Evolutionary conservation across 495 filamentous ascomycete genomes (phyloP).

Genomic region (Lasiosphaeria hispida): DNA sequence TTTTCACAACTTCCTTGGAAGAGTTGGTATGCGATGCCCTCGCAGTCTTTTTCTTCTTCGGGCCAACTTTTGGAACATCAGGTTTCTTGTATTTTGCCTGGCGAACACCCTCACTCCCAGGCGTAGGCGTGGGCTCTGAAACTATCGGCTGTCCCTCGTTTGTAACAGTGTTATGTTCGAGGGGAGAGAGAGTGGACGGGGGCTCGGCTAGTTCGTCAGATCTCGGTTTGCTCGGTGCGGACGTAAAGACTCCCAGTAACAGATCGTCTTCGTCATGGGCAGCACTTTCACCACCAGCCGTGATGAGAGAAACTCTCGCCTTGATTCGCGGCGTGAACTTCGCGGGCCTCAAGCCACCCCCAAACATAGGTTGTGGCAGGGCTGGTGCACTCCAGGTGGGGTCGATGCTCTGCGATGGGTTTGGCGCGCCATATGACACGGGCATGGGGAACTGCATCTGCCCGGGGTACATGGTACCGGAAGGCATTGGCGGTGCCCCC

Average conservation of each 20-base stretch:
- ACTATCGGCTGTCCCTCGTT: neutral
- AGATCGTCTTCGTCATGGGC: slow-evolving; percentile 33
- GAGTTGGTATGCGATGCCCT: too few relatives aligned
- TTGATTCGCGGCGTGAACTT: neutral
- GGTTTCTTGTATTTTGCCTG: too few relatives aligned
- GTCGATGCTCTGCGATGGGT: slow-evolving; percentile 14
- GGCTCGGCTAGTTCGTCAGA: neutral
- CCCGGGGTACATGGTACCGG: slow-evolving; percentile 14
- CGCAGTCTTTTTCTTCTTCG: too few relatives aligned
- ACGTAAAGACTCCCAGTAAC: slow-evolving; percentile 18
- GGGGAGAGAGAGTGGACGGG: neutral
- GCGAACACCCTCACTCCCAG: too few relatives aligned
- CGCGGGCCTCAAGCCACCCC: neutral
- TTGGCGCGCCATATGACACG: slow-evolving; percentile 13
- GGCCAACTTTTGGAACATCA: too few relatives aligned
- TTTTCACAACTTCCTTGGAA: too few relatives aligned
- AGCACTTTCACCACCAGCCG: neutral
- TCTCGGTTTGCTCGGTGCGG: neutral
- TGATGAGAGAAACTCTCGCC: slow-evolving; percentile 14
- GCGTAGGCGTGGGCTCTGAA: too few relatives aligned
- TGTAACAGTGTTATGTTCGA: neutral
- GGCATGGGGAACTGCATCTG: slow-evolving; percentile 18
- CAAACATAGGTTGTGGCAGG: slow-evolving; percentile 19
- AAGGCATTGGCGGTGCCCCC: slow-evolving; percentile 4
- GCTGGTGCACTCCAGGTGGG: slow-evolving; percentile 29